These are phyloP conservation scores for Rhizoctonia solani DNA, from an alignment of 1,284 basidiomycete species.

Conservation along the genomic window DNA sequence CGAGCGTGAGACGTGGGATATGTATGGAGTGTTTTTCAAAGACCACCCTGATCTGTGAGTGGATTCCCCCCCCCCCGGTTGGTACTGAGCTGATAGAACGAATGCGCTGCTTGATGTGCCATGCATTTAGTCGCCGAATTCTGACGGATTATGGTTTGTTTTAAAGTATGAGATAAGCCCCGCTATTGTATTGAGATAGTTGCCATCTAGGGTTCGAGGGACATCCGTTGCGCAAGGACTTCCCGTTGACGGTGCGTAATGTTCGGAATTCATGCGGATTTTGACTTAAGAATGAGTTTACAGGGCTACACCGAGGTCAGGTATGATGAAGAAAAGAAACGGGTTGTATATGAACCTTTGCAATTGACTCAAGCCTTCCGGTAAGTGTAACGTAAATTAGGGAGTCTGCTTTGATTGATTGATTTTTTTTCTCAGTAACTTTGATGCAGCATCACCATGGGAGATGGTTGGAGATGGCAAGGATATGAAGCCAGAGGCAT, in stretches of 20 bases:
- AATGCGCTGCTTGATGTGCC: not conserved
- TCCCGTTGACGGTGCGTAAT: constrained; percentile 37
- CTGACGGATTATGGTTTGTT: constrained; percentile 92
- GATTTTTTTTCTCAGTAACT: constrained; percentile 65
- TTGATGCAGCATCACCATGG: constrained; percentile 94
- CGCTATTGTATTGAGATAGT: not conserved
- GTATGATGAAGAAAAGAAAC: constrained; percentile 98
- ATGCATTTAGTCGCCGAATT: constrained; percentile 75
- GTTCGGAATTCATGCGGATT: not conserved
- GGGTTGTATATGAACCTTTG: constrained; percentile 96
- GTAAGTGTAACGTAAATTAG: constrained; percentile 50
- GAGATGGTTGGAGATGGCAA: constrained; percentile 91
- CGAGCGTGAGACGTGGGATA: constrained; percentile 97
- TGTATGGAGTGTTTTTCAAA: constrained; percentile 96
- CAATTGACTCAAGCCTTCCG: constrained; percentile 98
- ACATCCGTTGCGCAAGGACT: constrained; percentile 89
- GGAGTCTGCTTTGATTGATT: not conserved
- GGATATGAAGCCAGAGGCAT: constrained; percentile 36
- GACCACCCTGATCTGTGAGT: constrained; percentile 94
- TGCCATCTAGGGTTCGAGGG: constrained; percentile 83
- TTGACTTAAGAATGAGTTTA: not conserved
- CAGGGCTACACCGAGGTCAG: constrained; percentile 95
- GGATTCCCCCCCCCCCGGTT: not conserved
- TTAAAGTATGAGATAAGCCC: not conserved
- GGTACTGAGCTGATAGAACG: not conserved